A percentile compares a stretch with the other conserved stretches of the same genome.
These are phyloP conservation scores for Suillus brevipes DNA, from an alignment of 768 basidiomycete species.

Conservation along the genomic window DNA sequence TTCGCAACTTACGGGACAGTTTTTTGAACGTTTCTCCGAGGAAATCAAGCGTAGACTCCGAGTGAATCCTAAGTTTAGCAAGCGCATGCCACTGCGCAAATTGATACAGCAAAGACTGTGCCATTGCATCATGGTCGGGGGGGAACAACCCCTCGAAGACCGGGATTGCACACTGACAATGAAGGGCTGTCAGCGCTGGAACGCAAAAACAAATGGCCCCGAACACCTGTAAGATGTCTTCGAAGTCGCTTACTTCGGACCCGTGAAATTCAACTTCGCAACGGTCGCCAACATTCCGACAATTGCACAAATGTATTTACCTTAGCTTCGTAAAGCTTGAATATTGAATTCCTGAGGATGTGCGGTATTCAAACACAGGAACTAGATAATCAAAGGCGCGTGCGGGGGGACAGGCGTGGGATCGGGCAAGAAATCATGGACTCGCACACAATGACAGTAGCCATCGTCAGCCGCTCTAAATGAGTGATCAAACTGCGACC, in stretches of 20 bases:
- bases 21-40: slow-evolving; percentile 26
- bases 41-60: slow-evolving; percentile 13
- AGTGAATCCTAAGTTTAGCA: slow-evolving; percentile 37
- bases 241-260: not conserved
- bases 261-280: not conserved
- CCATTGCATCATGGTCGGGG: slow-evolving; percentile 20
- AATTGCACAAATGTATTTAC: too few relatives aligned
- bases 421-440: too few relatives aligned
- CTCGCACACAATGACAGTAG: too few relatives aligned
- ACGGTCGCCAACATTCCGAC: not conserved
- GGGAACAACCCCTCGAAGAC: slow-evolving; percentile 39
- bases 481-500: too few relatives aligned
- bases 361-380: not conserved
- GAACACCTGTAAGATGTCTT: too few relatives aligned
- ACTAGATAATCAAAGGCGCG: too few relatives aligned
- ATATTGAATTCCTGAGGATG: not conserved
- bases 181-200: too few relatives aligned
- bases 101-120: slow-evolving; percentile 27
- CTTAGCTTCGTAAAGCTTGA: not conserved
- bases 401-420: too few relatives aligned
- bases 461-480: too few relatives aligned
- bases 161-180: slow-evolving; percentile 34
- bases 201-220: too few relatives aligned
- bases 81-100: slow-evolving; percentile 36
- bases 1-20: slow-evolving; percentile 10